Percentiles rank a stretch among this genome's conserved stretches.
These are phyloP conservation scores for Viola pubescens DNA, from an alignment of 441 rosid genomes.

Conservation along the genomic window DNA sequence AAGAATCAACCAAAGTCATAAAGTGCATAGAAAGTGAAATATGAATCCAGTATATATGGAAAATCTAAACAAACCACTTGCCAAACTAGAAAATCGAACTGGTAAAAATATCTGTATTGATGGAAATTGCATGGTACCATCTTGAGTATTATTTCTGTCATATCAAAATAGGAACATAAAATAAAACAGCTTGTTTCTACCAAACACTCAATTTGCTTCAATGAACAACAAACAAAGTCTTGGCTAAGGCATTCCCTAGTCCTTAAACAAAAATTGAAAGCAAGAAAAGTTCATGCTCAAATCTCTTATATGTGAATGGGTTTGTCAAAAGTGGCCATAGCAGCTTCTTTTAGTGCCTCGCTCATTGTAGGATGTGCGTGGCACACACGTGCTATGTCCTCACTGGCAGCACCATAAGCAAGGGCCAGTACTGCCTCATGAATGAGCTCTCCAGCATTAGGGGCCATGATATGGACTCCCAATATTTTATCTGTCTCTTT, in stretches of 20 bases:
- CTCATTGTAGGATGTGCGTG: slow-evolving; percentile 99
- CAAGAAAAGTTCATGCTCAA: slow-evolving; percentile 7
- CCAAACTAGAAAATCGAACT: too few relatives aligned
- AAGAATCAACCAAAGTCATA: neutral
- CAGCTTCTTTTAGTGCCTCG: slow-evolving; percentile 98
- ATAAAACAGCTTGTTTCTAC: slow-evolving; percentile 19
- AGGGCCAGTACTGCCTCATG: slow-evolving; percentile 91
- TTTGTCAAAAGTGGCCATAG: slow-evolving; percentile 97
- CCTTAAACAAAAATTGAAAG: slow-evolving; percentile 12
- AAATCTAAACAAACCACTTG: neutral
- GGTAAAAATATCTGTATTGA: neutral
- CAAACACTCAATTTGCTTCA: slow-evolving; percentile 22
- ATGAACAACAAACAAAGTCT: slow-evolving; percentile 13
- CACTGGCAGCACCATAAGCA: slow-evolving; percentile 79
- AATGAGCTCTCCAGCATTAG: slow-evolving; percentile 94
- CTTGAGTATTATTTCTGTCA: slow-evolving; percentile 15
- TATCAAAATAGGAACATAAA: neutral
- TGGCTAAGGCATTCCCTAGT: slow-evolving; percentile 13
- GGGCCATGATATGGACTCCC: slow-evolving; percentile 94
- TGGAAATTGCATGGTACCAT: neutral
- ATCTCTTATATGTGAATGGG: slow-evolving; percentile 76
- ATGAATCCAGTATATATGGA: neutral
- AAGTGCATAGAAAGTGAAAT: neutral
- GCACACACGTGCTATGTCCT: slow-evolving; percentile 94
- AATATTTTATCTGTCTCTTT: slow-evolving; percentile 89